Base-by-base conservation (phyloP, 2,329 filamentous ascomycete species). In the Colletotrichum coccodes region DNA sequence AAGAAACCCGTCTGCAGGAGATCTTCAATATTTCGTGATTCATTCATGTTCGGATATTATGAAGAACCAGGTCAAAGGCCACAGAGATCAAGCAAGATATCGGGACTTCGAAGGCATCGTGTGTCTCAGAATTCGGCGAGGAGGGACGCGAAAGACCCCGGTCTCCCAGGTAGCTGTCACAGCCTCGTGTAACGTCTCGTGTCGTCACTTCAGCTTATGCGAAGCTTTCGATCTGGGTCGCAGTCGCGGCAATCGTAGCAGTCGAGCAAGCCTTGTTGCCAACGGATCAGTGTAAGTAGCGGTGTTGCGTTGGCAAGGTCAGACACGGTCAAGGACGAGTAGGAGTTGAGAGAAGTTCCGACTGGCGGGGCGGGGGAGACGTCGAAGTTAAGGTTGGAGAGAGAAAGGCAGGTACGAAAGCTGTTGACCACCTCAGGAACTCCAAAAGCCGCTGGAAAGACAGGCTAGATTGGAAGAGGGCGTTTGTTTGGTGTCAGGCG, bases 1-100 rank as follows among this genome's bases (percentile, higher is more conserved):
- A 85, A 88, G 65, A 83, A 85, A 61, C 86, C 86, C 72, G 83
- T 84, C 71, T 82, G 77, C 42, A 88, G 79, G 70, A 86, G 76
- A 70, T 80, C 79, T 49, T 85, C 78, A 44, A 87, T 81, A 71
- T 85, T 80, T 60, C 81, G 73, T 63, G 77, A 76, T 64, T 83
- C 81, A 64, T 78, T 80, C 84, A 85, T 86, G 54, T 72, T 82
- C 44, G 40, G 52, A 56, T 57, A 28, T 9, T 40, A 38, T 44
- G 49, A 47, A 40, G 14, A 40, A 16, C 56, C 34, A 50, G 38
- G 38, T 23, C 6, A 64, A 58, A 57, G 34, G 46, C 23, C 23
- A 69, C 42, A 36, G 50, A 57, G 40, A 21, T 69, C 42, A 66
- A 36, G 42, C 52, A 47, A 60, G 46, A 38, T 60, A 12, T 44